These are phyloP conservation scores for Clonostachys solani DNA, from an alignment of 2,329 filamentous ascomycete species.

Conservation along the genomic window DNA sequence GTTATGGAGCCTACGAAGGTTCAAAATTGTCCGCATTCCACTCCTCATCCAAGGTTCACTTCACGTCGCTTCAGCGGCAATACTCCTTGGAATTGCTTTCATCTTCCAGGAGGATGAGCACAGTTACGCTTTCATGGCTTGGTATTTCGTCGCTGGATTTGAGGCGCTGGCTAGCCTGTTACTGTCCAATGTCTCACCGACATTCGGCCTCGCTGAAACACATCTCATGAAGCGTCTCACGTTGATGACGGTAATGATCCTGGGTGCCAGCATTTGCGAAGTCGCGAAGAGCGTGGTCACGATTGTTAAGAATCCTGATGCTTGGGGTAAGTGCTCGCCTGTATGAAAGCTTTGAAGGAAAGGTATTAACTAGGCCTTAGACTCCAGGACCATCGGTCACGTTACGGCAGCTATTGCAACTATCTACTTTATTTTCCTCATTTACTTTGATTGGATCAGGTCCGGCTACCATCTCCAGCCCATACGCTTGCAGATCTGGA, in stretches of 20 bases:
- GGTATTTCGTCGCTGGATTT: slow-evolving; percentile 50
- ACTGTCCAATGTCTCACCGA: slow-evolving; percentile 49
- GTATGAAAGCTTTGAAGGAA: no score
- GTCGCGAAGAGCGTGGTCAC: slow-evolving; percentile 46
- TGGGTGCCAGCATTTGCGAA: slow-evolving; percentile 61
- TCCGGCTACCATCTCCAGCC: slow-evolving; percentile 49
- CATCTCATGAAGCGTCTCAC: slow-evolving; percentile 61
- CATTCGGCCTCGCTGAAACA: slow-evolving; percentile 57
- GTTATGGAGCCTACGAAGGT: slow-evolving; percentile 34
- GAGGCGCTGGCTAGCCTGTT: slow-evolving; percentile 50
- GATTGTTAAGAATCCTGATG: slow-evolving; percentile 33
- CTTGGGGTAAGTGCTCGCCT: slow-evolving; percentile 26
- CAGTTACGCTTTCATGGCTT: slow-evolving; percentile 28
- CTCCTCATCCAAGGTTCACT: slow-evolving; percentile 27
- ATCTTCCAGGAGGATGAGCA: slow-evolving; percentile 22
- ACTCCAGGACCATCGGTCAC: slow-evolving; percentile 30
- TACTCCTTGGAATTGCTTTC: slow-evolving; percentile 37
- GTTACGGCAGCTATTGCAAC: slow-evolving; percentile 30
- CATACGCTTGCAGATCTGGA: slow-evolving; percentile 57
- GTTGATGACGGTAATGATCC: slow-evolving; percentile 60
- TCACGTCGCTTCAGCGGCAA: slow-evolving; percentile 24
- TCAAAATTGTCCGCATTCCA: slow-evolving; percentile 25
- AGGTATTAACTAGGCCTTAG: slow-evolving; percentile 9
- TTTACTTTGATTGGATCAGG: slow-evolving; percentile 60
- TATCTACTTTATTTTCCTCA: slow-evolving; percentile 39